phyloP scores from a whole-genome alignment of 2,329 filamentous ascomycete species.

The Paraconiothyrium sp. region DNA sequence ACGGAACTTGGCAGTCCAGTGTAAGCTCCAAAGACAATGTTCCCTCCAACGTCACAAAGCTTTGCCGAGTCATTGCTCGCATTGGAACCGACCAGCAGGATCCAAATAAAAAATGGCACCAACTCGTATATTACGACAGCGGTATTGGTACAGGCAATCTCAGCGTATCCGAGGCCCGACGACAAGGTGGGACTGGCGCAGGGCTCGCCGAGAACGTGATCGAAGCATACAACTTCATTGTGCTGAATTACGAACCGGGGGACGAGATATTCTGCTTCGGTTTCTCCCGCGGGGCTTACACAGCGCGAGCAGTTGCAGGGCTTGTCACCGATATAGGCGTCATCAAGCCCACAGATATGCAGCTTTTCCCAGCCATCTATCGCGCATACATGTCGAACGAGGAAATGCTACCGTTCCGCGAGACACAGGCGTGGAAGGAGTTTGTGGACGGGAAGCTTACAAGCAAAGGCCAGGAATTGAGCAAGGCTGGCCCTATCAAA shows the following conservation, averaged over 20 bases:
- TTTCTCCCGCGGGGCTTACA: conserved; percentile 59
- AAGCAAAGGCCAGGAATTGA: conserved; percentile 29
- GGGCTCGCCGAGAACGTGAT: conserved; percentile 60
- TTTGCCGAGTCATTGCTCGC: conserved; percentile 44
- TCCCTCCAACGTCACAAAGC: conserved; percentile 48
- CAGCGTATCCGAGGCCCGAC: conserved; percentile 32
- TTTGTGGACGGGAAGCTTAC: conserved; percentile 49
- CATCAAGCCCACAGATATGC: conserved; percentile 55
- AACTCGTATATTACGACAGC: conserved; percentile 49
- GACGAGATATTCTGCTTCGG: conserved; percentile 60
- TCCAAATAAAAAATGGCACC: conserved; percentile 41
- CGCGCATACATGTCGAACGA: conserved; percentile 46
- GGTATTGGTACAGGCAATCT: conserved; percentile 47
- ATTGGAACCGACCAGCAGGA: conserved; percentile 38
- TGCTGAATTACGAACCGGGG: conserved; percentile 59
- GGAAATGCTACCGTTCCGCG: conserved; percentile 33
- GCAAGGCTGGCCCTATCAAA: conserved; percentile 25
- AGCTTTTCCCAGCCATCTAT: conserved; percentile 57
- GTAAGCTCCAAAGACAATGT: conserved; percentile 42
- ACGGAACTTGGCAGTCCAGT: conserved; percentile 50
- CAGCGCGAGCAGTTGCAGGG: conserved; percentile 54
- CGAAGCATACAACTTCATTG: conserved; percentile 61
- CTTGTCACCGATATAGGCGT: conserved; percentile 58
- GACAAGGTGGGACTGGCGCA: conserved; percentile 54
- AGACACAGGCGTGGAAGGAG: conserved; percentile 40